These are phyloP conservation scores for Backusella circina DNA, from an alignment of 192 early-diverging fungal genomes.

Conservation along the genomic window DNA sequence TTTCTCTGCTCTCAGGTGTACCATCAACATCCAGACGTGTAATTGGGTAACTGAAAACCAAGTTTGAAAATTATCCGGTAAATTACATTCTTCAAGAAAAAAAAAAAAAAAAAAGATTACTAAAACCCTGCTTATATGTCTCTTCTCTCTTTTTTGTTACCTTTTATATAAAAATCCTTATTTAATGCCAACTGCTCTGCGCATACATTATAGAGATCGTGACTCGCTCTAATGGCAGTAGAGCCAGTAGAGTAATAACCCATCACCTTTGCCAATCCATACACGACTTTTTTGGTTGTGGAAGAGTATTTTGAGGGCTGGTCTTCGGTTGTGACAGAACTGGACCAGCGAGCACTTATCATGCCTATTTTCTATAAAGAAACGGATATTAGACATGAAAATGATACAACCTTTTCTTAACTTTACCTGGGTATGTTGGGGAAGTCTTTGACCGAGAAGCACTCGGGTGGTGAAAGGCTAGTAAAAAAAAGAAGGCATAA, in stretches of 20 bases:
- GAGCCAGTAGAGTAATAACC: conserved; percentile 50
- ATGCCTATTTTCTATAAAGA: background rate
- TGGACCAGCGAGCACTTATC: background rate
- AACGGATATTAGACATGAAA: background rate
- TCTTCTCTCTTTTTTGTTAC: conserved; percentile 19
- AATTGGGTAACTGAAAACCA: conserved; percentile 91
- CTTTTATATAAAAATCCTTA: conserved; percentile 44
- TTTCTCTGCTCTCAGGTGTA: conserved; percentile 68
- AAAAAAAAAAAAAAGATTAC: conserved; percentile 9
- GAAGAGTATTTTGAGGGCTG: conserved; percentile 22
- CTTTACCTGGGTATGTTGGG: background rate
- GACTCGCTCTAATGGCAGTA: conserved; percentile 49
- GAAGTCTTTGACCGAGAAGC: background rate
- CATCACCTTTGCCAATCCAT: conserved; percentile 43
- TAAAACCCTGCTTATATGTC: background rate
- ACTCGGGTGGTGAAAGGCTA: background rate
- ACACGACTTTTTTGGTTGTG: conserved; percentile 35
- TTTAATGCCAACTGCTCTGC: conserved; percentile 42
- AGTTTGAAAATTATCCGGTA: conserved; percentile 89
- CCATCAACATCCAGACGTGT: conserved; percentile 93
- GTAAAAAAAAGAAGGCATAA: background rate
- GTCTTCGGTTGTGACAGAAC: background rate
- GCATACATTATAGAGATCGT: conserved; percentile 47
- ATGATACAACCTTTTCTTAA: background rate
- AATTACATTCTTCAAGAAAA: conserved; percentile 43